phyloP scores from a whole-genome alignment of 2,329 filamentous ascomycete genomes.

The Juglanconis oblonga region DNA sequence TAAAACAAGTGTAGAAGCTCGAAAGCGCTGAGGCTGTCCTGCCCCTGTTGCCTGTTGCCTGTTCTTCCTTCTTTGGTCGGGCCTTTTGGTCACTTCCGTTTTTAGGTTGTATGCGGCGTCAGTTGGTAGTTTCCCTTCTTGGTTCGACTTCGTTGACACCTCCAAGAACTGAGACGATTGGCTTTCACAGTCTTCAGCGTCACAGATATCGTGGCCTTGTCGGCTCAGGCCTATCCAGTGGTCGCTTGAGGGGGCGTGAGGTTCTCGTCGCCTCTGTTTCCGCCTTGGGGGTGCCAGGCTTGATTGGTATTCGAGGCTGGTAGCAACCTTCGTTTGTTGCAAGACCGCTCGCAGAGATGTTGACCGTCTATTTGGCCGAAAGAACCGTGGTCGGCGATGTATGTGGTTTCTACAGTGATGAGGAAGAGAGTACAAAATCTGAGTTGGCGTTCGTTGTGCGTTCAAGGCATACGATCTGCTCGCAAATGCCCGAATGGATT shows the following conservation, averaged over 20 bases:
- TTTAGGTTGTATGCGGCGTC: background rate
- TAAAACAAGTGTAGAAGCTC: background rate
- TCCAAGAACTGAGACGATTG: background rate
- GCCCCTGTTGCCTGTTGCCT: background rate
- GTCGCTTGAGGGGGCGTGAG: background rate
- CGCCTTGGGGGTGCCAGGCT: background rate
- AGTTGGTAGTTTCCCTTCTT: slow-evolving; percentile 7
- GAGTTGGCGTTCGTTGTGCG: background rate
- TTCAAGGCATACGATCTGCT: slow-evolving; percentile 1
- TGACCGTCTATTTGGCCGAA: background rate
- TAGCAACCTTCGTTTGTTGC: background rate
- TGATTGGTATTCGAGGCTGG: background rate
- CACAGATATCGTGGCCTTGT: background rate
- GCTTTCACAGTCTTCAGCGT: too few relatives aligned
- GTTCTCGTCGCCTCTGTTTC: background rate
- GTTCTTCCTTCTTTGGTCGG: background rate
- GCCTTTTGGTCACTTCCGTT: slow-evolving; percentile 6
- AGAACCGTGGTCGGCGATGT: background rate
- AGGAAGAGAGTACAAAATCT: slow-evolving; percentile 10
- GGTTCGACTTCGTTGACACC: background rate
- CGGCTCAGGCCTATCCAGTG: background rate
- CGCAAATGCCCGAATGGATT: background rate
- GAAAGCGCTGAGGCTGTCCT: background rate
- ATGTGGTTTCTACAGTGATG: background rate
- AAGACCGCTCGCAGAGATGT: background rate